phyloP scores from a whole-genome alignment of 176 grass and related monocot species.

The Saccharum officinarum region DNA sequence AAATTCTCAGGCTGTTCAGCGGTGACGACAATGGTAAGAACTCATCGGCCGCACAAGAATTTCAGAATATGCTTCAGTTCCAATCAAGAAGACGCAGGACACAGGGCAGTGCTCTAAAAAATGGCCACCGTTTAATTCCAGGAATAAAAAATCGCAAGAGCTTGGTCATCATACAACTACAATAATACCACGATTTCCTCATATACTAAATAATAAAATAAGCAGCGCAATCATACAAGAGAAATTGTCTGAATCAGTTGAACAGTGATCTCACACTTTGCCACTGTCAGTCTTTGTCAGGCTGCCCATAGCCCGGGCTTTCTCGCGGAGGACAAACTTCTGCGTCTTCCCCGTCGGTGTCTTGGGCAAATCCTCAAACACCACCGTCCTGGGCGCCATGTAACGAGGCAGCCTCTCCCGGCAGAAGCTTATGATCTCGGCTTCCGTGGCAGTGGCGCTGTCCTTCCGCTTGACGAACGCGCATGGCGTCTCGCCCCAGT shows the following conservation, averaged over 20 bases:
- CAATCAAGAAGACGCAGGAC: not conserved
- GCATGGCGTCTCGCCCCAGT: slow-evolving; percentile 44
- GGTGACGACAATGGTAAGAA: not conserved
- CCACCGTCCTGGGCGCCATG: slow-evolving; percentile 50
- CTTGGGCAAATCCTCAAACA: slow-evolving; percentile 45
- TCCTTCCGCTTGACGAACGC: slow-evolving; percentile 48
- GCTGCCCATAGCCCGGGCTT: slow-evolving; percentile 40
- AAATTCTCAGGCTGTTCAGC: not conserved
- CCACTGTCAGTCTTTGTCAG: not conserved
- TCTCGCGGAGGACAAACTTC: slow-evolving; percentile 45
- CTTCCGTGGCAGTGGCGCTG: not conserved
- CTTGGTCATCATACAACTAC: not conserved
- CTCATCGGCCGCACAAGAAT: not conserved
- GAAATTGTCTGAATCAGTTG: not conserved
- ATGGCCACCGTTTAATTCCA: not conserved
- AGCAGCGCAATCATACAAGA: not conserved
- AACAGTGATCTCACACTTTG: not conserved
- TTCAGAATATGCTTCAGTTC: not conserved
- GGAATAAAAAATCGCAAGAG: not conserved
- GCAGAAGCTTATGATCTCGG: slow-evolving; percentile 37
- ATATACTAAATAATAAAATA: not conserved
- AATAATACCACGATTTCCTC: not conserved
- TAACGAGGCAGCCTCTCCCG: slow-evolving; percentile 36
- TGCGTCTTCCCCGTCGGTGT: slow-evolving; percentile 53
- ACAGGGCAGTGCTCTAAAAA: not conserved